Percentiles rank a stretch among this genome's conserved stretches.
Conservation (phyloP, 2,329 filamentous ascomycete genomes). For the Xylariaceae sp. region DNA sequence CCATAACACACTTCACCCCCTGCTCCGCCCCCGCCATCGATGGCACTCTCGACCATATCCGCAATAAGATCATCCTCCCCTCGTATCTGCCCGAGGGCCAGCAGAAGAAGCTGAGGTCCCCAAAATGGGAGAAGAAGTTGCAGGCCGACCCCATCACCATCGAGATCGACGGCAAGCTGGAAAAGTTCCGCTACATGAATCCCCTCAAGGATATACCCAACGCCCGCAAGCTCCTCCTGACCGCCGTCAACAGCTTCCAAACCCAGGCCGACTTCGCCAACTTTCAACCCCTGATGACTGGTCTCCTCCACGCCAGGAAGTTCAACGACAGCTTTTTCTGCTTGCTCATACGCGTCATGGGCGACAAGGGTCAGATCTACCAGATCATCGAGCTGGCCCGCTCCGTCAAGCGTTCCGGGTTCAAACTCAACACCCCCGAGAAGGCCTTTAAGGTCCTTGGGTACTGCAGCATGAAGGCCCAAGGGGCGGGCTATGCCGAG, state of each 20-base stretch:
- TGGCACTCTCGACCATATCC: slow-evolving; percentile 47
- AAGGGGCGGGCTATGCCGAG: slow-evolving; percentile 33
- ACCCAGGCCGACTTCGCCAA: slow-evolving; percentile 49
- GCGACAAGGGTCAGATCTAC: slow-evolving; percentile 38
- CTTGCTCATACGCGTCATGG: slow-evolving; percentile 41
- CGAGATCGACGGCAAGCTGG: slow-evolving; percentile 53
- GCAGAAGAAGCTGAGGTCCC: slow-evolving; percentile 49
- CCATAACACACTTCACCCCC: slow-evolving; percentile 44
- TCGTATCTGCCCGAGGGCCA: slow-evolving; percentile 52
- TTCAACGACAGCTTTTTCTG: slow-evolving; percentile 32
- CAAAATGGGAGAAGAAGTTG: slow-evolving; percentile 44
- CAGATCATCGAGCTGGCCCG: slow-evolving; percentile 49
- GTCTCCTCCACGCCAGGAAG: slow-evolving; percentile 41
- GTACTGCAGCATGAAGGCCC: slow-evolving; percentile 40
- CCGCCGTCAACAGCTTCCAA: slow-evolving; percentile 43
- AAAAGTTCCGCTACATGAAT: slow-evolving; percentile 48
- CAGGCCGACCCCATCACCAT: slow-evolving; percentile 53
- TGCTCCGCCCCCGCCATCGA: slow-evolving; percentile 54
- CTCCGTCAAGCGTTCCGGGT: slow-evolving; percentile 42
- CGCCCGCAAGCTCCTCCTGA: slow-evolving; percentile 35
- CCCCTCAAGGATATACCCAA: slow-evolving; percentile 38
- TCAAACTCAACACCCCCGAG: slow-evolving; percentile 40
- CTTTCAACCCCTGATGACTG: slow-evolving; percentile 49
- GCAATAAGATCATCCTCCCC: slow-evolving; percentile 59
- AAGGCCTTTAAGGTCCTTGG: slow-evolving; percentile 37